These are phyloP conservation scores for Priceomyces haplophilus DNA, from an alignment of 805 yeast genomes.

Conservation along the genomic window DNA sequence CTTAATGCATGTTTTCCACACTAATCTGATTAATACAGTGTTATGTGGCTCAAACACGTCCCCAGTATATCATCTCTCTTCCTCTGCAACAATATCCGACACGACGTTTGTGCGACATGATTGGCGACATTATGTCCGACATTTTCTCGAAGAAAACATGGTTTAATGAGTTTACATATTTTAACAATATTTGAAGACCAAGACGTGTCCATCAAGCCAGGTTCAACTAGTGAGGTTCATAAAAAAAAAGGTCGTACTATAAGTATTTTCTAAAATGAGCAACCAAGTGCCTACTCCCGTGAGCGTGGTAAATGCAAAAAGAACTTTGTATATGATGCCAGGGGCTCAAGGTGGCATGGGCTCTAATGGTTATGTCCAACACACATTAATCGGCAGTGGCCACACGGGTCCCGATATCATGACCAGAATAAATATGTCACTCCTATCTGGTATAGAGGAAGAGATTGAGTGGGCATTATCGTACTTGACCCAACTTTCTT, in stretches of 20 bases:
- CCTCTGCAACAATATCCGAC: too few species aligned
- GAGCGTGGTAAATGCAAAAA: conserved; percentile 7
- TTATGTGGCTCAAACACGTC: too few species aligned
- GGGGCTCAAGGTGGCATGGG: conserved; percentile 4
- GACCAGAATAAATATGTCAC: conserved; percentile 66
- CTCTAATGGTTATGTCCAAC: conserved; percentile 9
- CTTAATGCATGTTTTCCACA: too few species aligned
- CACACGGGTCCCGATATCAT: conserved; percentile 61
- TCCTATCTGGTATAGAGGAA: conserved; percentile 57
- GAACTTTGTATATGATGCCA: conserved; percentile 6
- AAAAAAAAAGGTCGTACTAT: not conserved
- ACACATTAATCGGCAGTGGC: conserved; percentile 21
- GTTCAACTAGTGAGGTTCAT: not conserved
- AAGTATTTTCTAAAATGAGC: not conserved
- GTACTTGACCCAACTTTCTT: conserved; percentile 48
- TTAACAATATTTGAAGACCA: not conserved
- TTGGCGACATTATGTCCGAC: not conserved
- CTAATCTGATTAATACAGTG: too few species aligned
- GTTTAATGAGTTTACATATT: not conserved
- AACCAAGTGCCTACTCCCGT: conserved; percentile 8
- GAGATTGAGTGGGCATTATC: conserved; percentile 74
- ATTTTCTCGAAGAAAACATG: not conserved
- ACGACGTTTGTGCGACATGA: too few species aligned
- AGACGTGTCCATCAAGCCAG: conserved; percentile 1
- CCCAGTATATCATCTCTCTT: too few species aligned